A percentile compares a stretch with the other conserved stretches of the same genome.
Conservation (phyloP, 768 basidiomycete genomes). For the Tricholoma saponaceum region DNA sequence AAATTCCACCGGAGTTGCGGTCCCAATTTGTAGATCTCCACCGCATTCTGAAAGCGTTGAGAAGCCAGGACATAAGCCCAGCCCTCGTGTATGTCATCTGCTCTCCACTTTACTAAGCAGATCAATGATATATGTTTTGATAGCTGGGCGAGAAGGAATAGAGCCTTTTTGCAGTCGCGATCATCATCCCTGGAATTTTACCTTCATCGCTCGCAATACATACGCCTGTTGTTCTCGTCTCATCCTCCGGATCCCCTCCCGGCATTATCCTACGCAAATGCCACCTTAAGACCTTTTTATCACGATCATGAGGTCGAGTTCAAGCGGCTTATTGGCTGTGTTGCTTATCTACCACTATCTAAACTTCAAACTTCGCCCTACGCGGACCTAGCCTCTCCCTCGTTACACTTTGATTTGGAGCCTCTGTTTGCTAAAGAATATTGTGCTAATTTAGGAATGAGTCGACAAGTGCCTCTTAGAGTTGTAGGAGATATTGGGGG, state of each 20-base stretch:
- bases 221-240: conserved; percentile 67
- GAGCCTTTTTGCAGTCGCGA: conserved; percentile 58
- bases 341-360: conserved; percentile 66
- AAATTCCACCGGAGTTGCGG: conserved; percentile 47
- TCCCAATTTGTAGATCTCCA: conserved; percentile 67
- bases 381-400: conserved; percentile 65
- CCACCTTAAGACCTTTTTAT: conserved; percentile 61
- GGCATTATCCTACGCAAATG: conserved; percentile 75
- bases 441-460: conserved; percentile 83
- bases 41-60: conserved; percentile 63
- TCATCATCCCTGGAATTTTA: conserved; percentile 85
- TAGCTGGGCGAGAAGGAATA: conserved; percentile 78
- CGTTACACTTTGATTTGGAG: conserved; percentile 73
- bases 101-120: neutral
- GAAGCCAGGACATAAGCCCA: conserved; percentile 60
- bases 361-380: conserved; percentile 71
- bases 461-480: conserved; percentile 80
- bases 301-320: conserved; percentile 59
- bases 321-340: conserved; percentile 62
- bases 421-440: conserved; percentile 87
- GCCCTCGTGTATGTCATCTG: conserved; percentile 61
- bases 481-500: conserved; percentile 93
- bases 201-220: conserved; percentile 87
- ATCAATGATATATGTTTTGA: conserved; percentile 5
- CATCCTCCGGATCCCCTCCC: conserved; percentile 51